Evolutionary conservation across 306 rosid species (phyloP).

Genomic region (Sechiopsis laciniata): DNA sequence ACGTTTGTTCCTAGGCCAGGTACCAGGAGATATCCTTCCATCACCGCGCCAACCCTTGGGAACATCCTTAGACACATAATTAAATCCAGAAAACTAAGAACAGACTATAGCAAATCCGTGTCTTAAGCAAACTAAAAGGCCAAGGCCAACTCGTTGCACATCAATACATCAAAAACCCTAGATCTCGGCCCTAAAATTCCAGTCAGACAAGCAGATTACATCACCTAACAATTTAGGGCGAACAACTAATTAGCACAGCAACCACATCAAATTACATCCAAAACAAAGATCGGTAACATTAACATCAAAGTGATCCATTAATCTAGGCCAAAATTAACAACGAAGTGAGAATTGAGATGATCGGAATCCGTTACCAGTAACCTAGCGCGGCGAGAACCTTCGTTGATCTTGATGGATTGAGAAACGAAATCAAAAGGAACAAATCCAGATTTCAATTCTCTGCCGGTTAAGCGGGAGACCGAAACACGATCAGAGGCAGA

Average conservation of each 20-base stretch:
- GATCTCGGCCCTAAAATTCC: slow-evolving; percentile 1
- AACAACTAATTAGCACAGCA: background rate
- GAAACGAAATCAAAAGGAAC: slow-evolving; percentile 12
- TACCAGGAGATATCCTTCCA: too few relatives aligned
- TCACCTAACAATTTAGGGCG: slow-evolving; percentile 8
- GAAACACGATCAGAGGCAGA: slow-evolving; percentile 20
- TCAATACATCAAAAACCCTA: slow-evolving; percentile 12
- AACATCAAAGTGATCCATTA: background rate
- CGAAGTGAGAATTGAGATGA: background rate
- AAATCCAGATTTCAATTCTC: slow-evolving; percentile 7
- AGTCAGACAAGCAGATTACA: background rate
- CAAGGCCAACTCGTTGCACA: background rate
- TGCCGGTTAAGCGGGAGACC: background rate
- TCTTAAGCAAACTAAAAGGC: background rate
- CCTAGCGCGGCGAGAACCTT: slow-evolving; percentile 42
- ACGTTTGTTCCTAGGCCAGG: too few relatives aligned
- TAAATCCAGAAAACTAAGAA: background rate
- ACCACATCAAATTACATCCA: background rate
- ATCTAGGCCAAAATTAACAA: background rate
- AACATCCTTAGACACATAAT: background rate
- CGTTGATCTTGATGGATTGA: slow-evolving; percentile 24
- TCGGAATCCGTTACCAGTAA: slow-evolving; percentile 32
- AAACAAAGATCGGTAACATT: background rate
- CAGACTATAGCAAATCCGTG: background rate
- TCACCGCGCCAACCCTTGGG: too few relatives aligned